phyloP scores from a whole-genome alignment of 441 rosid genomes.

The Eutrema salsugineum region DNA sequence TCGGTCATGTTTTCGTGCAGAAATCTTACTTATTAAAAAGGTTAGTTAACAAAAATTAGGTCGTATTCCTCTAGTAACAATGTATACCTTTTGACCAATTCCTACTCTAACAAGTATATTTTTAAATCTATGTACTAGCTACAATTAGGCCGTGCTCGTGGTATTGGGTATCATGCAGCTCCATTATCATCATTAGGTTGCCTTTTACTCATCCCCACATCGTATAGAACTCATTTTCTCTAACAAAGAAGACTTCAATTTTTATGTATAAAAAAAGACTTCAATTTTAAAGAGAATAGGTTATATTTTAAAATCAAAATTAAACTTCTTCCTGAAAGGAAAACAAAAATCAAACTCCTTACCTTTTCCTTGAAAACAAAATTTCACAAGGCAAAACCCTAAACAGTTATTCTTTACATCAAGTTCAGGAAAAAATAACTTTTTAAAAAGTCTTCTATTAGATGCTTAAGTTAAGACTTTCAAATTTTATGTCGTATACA shows the following conservation, averaged over 20 bases:
- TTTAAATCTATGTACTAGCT: neutral
- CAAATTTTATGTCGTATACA: neutral
- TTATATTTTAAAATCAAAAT: neutral
- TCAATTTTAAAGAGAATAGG: neutral
- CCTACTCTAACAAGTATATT: neutral
- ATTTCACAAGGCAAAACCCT: neutral
- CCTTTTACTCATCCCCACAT: neutral
- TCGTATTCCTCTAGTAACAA: neutral
- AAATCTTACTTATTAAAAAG: neutral
- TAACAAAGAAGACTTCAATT: neutral
- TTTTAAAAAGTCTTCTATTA: neutral
- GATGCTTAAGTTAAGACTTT: neutral
- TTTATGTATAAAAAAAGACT: neutral
- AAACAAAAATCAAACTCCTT: neutral
- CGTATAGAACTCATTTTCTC: neutral
- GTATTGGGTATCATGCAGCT: constrained; percentile 16
- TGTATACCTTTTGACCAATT: constrained; percentile 8
- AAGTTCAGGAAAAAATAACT: neutral
- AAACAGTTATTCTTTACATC: neutral
- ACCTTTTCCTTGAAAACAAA: neutral
- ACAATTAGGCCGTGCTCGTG: constrained; percentile 6
- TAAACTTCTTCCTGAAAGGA: neutral
- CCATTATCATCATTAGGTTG: neutral
- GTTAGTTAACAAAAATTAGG: neutral
- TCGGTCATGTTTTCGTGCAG: neutral